Conservation (phyloP, 768 basidiomycete species). For the Hygrophorus russula region DNA sequence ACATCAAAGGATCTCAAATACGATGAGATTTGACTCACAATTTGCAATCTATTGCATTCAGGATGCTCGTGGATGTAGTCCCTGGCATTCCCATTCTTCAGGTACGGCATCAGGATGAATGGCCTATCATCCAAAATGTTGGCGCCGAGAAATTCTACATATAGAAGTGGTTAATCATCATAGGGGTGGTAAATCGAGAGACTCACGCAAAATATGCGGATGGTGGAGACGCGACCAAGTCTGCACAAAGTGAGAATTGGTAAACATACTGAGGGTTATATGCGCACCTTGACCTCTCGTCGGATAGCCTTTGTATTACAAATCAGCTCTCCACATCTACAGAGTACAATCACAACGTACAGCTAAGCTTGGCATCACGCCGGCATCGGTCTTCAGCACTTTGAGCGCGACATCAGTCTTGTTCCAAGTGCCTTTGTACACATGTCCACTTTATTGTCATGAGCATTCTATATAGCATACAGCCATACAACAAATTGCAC, state of each 20-base stretch:
- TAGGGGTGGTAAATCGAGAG: neutral
- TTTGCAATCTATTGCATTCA: slow-evolving; percentile 10
- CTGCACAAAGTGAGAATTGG: neutral
- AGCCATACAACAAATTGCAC: neutral
- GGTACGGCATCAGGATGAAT: slow-evolving; percentile 15
- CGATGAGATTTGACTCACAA: slow-evolving; percentile 8
- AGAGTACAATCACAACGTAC: neutral
- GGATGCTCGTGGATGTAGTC: slow-evolving; percentile 11
- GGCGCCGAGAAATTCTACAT: slow-evolving; percentile 8
- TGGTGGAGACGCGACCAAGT: slow-evolving; percentile 10
- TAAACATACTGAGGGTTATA: neutral
- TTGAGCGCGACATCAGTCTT: slow-evolving; percentile 9
- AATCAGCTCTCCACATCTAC: neutral
- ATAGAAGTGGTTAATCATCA: neutral
- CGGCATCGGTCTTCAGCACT: slow-evolving; percentile 7
- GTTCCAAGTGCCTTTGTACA: slow-evolving; percentile 12
- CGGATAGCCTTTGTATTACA: slow-evolving; percentile 1
- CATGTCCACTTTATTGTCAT: slow-evolving; percentile 5
- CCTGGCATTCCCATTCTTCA: slow-evolving; percentile 13
- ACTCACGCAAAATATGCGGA: slow-evolving; percentile 8
- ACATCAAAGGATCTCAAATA: neutral
- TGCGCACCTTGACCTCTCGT: slow-evolving; percentile 7
- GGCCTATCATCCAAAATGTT: slow-evolving; percentile 9
- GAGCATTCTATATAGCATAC: neutral
- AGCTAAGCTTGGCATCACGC: slow-evolving; percentile 6